Evolutionary conservation across 2,329 filamentous ascomycete species (phyloP), one percentile per base, ranked within the genome.

Genomic region (Cercospora sp.): DNA sequence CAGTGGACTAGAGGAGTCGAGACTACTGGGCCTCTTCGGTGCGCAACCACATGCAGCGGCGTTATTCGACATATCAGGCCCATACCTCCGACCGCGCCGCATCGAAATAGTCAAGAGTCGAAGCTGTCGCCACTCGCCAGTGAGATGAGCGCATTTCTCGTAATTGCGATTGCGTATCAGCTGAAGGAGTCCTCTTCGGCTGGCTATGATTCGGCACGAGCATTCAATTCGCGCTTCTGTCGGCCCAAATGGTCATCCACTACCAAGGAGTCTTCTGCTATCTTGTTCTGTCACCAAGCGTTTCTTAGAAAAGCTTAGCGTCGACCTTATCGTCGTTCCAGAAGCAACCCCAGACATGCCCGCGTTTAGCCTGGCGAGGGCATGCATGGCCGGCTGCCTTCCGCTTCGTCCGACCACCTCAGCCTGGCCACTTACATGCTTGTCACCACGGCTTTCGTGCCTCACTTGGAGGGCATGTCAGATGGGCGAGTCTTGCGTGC

Each of bases 321-420:
- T 49, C 26, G 24, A 55, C 24, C 24, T 55, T 55, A 55, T 55
- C 49, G 30, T 55, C 24, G 49, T 55, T 55, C 49, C 12, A 28
- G 49, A 55, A 55, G 49, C 49, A 26, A 55, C 49, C 49, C 49
- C 49, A 55, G 49, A 26, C 49, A 55, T 55, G 49, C 49, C 49
- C 49, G 49, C 49, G 24, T 55, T 28, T 28, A 55, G 49, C 49
- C 49, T 55, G 49, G 49, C 49, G 24, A 55, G 24, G 21, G 24
- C 24, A 55, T 30, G 49, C 24, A 55, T 12, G 21, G 10, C 49
- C 49, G 49, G 6, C 18, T 24, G 49, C 49, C 28, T 53, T 28
- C 49, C 49, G 49, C 49, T 53, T 53, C 49, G 24, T 55, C 49
- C 49, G 49, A 55, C 24, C 49, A 49, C 18, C 45, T 49, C 45